Base-by-base conservation (phyloP, 2,329 filamentous ascomycete genomes). In the Claviceps capensis region DNA sequence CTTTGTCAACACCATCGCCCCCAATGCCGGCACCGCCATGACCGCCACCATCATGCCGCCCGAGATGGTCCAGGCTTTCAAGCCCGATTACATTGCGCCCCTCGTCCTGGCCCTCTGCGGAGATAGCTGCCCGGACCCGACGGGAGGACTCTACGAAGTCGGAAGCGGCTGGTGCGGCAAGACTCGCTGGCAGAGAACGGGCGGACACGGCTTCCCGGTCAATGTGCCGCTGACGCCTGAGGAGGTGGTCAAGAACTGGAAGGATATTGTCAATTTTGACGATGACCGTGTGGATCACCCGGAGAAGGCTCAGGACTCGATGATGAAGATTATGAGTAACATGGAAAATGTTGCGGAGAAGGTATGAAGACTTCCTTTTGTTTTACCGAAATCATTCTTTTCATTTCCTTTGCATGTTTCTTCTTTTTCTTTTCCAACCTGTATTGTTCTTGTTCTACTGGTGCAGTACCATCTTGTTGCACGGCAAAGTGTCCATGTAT, bases 31-130 rank as follows among this genome's bases (percentile, higher is more conserved):
- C 61, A 98, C 93, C 45, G 83, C 85, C 65, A 93, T 98, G 87
- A 98, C 93, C 52, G 81, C 83, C 60, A 91, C 87, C 49, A 87
- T 98, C 67, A 80, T 98, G 76, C 93, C 93, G 34, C 89, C 95
- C 71, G 93, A 98, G 74, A 82, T 97, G 74, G 90, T 98, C 17
- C 90, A 97, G 74, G 91, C 93, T 46, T 95, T 98, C 78, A 98
- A 97, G 82, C 93, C 93, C 54, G 91, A 97, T 66, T 97, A 95
- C 71, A 90, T 98, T 68, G 93, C 93, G 50, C 93, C 93, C 55
- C 73, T 97, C 40, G 90, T 98, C 49, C 82, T 91, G 52, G 82
- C 90, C 44, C 85, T 98, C 53, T 76, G 69, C 69, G 88, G 82
- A 67, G 93, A 98, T 73, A 87, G 88, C 72, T 82, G 89, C 50